Evolutionary conservation across 2,329 filamentous ascomycete species (phyloP), one percentile per base, ranked within the genome.

Genomic region (Blumeria graminis): DNA sequence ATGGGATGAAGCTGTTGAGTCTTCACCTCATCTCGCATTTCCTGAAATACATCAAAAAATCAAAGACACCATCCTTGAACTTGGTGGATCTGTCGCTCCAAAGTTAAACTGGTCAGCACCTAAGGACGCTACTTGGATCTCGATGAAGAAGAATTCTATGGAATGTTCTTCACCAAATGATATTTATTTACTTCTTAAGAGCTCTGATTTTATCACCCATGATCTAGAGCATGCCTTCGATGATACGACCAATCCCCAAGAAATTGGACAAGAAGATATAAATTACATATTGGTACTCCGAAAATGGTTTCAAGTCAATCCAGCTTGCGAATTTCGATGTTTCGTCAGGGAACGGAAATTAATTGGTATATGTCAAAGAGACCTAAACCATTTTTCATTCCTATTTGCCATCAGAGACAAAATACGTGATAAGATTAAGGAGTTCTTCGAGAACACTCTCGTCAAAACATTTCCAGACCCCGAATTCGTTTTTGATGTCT

Each of bases 71-170:
- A 95, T 98, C 60, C 69, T 74, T 11, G 84, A 89, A 63, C 76
- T 96, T 0, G 89, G 86, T 14, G 90, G 90, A 58, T 80, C 82
- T 58, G 89, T 94, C 8, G 82, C 84, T 1, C 92, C 92, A 0
- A 98, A 98, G 69, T 72, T 98, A 51, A 96, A 96, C 71, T 98
- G 92, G 92, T 95, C 89, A 6, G 82, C 88, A 3, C 92, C 92
- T 3, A 94, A 95, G 68, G 92, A 98, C 66, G 92, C 92, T 8
- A 86, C 85, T 22, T 95, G 88, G 84, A 95, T 98, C 68, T 80
- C 76, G 69, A 81, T 69, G 70, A 67, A 90, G 75, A 69, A 81
- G 63, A 98, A 98, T 69, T 93, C 86, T 51, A 84, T 95, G 71
- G 87, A 94, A 68, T 98, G 92, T 69, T 81, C 80, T 3, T 81